Evolutionary conservation across 1,139 yeast genomes (phyloP), one percentile per base, ranked within the genome.

Genomic region (Taphrina communis): DNA sequence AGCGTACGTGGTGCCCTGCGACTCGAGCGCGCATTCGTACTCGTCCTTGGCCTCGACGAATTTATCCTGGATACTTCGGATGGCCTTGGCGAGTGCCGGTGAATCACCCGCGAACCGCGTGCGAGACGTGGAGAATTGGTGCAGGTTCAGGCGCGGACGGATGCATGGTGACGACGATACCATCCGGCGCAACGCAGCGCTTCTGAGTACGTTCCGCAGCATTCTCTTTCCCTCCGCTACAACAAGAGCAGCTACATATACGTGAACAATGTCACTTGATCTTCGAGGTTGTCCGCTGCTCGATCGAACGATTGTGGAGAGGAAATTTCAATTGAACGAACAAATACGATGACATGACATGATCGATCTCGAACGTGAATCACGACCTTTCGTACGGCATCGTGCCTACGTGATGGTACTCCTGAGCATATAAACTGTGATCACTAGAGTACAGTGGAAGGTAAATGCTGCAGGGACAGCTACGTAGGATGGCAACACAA

Each of bases 41-140:
- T 63, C 67, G 36, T 63, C 67, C 46, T 63, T 63, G 5, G 67
- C 67, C 48, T 63, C 67, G 44, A 63, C 61, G 14, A 63, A 63
- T 12, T 53, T 56, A 17, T 63, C 67, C 48, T 63, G 67, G 19
- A 63, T 56, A 44, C 25, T 9, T 8, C 61, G 53, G 6, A 63
- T 50, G 14, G 67, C 46, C 25, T 44, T 31, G 36, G 61, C 53
- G 7, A 63, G 51, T 12, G 56, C 48, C 6, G 58, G 52, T 5
- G 66, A 62, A n/a, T 62, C 66, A n/a, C 36, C 42, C 6, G 31
- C 2, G 19, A 36, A 9, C 11, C 21, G 39, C 31, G 31, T 25
- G 31, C 31, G 31, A 17, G 57, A 31, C 9, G 48, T 35, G 48
- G 52, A 51, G 41, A 60, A 60, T 17, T 1, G 58, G 7, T 42